Evolutionary conservation across 2,329 filamentous ascomycete genomes (phyloP).

Genomic region (Cercospora sesami): DNA sequence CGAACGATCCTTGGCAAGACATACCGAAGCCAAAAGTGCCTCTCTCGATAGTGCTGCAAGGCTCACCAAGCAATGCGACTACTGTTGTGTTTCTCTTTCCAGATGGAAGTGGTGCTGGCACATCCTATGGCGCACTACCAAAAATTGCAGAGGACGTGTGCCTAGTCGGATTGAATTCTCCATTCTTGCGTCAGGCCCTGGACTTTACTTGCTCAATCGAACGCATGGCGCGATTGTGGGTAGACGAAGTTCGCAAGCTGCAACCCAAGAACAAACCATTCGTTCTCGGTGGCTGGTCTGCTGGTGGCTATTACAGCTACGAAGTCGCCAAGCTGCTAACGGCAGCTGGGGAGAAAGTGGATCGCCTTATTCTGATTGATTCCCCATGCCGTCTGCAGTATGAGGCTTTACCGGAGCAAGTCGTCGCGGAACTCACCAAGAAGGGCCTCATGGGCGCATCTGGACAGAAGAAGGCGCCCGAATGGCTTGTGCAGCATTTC

Average conservation of each 20-base stretch:
- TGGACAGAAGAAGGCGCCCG: conserved; percentile 33
- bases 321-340: conserved; percentile 34
- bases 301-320: conserved; percentile 69
- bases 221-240: conserved; percentile 33
- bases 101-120: conserved; percentile 51
- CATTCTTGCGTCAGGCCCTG: conserved; percentile 34
- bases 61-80: conserved; percentile 23
- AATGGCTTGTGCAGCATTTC: conserved; percentile 38
- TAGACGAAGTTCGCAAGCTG: conserved; percentile 42
- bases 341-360: conserved; percentile 30
- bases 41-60: conserved; percentile 32
- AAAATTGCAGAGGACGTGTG: conserved; percentile 49
- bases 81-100: conserved; percentile 42
- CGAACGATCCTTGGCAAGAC: conserved; percentile 35
- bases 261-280: conserved; percentile 57
- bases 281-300: conserved; percentile 71
- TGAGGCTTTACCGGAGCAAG: conserved; percentile 32
- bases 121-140: conserved; percentile 44
- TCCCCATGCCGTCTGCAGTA: conserved; percentile 33
- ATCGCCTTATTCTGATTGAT: conserved; percentile 35
- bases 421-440: conserved; percentile 31
- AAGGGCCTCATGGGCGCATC: conserved; percentile 35
- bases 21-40: conserved; percentile 37
- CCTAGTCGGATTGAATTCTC: conserved; percentile 46
- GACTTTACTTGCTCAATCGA: conserved; percentile 35